These are phyloP conservation scores for Apiospora koreana DNA, from an alignment of 2,329 filamentous ascomycete genomes.

Conservation along the genomic window DNA sequence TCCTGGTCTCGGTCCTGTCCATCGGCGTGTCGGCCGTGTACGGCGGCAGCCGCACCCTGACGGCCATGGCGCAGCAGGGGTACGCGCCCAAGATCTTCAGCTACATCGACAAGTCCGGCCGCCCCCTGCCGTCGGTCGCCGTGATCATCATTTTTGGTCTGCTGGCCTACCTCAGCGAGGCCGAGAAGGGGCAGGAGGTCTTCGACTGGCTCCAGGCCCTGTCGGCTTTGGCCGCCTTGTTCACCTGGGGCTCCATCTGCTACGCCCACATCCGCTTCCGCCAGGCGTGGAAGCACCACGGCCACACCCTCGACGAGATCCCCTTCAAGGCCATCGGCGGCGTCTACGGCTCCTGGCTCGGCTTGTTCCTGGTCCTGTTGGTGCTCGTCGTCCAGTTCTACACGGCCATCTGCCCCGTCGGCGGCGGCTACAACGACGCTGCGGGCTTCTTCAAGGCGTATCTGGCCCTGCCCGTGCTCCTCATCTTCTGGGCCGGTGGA, in stretches of 20 bases:
- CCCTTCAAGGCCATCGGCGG: slow-evolving; percentile 65
- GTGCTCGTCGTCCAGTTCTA: slow-evolving; percentile 56
- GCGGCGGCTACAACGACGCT: slow-evolving; percentile 34
- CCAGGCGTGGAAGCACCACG: slow-evolving; percentile 60
- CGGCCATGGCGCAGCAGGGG: slow-evolving; percentile 59
- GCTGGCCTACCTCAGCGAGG: slow-evolving; percentile 51
- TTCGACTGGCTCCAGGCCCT: slow-evolving; percentile 69
- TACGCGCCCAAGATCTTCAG: slow-evolving; percentile 58
- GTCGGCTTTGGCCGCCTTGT: slow-evolving; percentile 64
- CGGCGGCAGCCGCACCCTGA: slow-evolving; percentile 59
- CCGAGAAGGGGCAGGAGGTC: slow-evolving; percentile 46
- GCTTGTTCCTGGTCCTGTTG: slow-evolving; percentile 57
- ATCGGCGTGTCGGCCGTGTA: slow-evolving; percentile 62
- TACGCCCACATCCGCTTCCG: slow-evolving; percentile 71
- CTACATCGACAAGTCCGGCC: slow-evolving; percentile 59
- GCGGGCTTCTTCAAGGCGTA: slow-evolving; percentile 55
- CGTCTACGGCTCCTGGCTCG: slow-evolving; percentile 64
- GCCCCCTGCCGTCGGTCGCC: slow-evolving; percentile 53
- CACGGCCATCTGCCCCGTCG: slow-evolving; percentile 40
- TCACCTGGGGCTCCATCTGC: slow-evolving; percentile 71
- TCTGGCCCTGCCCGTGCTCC: slow-evolving; percentile 54
- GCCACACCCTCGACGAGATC: slow-evolving; percentile 66
- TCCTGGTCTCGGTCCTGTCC: slow-evolving; percentile 58
- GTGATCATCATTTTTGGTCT: slow-evolving; percentile 49
- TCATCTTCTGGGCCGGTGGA: slow-evolving; percentile 54